Conservation (phyloP, 2,329 filamentous ascomycete genomes). For the Pseudogymnoascus sp. region DNA sequence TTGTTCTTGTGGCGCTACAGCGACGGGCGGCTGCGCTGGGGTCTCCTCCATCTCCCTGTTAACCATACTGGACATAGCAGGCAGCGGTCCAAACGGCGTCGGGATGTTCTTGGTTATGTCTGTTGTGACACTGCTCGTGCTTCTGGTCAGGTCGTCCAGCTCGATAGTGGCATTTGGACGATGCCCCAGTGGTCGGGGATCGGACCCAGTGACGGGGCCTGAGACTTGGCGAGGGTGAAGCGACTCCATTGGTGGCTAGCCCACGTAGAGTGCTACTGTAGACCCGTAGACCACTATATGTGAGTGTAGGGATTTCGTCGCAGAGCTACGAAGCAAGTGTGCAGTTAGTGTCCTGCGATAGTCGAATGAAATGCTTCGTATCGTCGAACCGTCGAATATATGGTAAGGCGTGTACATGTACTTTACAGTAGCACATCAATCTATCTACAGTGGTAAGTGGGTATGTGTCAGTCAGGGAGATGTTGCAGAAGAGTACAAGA, state of each 20-base stretch:
- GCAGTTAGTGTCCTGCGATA: not conserved
- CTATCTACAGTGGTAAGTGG: not conserved
- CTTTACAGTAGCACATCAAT: not conserved
- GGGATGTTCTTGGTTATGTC: not conserved
- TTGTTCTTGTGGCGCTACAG: not conserved
- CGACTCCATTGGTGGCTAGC: constrained; percentile 3
- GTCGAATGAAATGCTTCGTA: constrained; percentile 6
- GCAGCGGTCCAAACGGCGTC: not conserved
- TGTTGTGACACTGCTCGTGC: constrained; percentile 6
- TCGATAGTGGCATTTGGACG: constrained; percentile 5
- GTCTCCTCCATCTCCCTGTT: constrained; percentile 7
- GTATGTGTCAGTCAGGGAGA: not conserved
- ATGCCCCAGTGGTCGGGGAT: not conserved
- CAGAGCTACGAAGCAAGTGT: constrained; percentile 1
- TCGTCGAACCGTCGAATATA: not conserved
- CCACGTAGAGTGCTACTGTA: not conserved
- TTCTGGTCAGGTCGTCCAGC: constrained; percentile 8
- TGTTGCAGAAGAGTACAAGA: not conserved
- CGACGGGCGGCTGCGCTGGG: not conserved
- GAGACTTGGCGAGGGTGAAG: constrained; percentile 5
- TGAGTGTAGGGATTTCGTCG: constrained; percentile 6
- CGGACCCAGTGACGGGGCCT: constrained; percentile 1
- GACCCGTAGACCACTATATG: not conserved
- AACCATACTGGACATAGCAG: constrained; percentile 3
- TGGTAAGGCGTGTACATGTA: not conserved